Percentiles rank a stretch among this genome's conserved stretches.
phyloP scores from a whole-genome alignment of 352 stramenopile genomes.

The Lagenidium sp. region DNA sequence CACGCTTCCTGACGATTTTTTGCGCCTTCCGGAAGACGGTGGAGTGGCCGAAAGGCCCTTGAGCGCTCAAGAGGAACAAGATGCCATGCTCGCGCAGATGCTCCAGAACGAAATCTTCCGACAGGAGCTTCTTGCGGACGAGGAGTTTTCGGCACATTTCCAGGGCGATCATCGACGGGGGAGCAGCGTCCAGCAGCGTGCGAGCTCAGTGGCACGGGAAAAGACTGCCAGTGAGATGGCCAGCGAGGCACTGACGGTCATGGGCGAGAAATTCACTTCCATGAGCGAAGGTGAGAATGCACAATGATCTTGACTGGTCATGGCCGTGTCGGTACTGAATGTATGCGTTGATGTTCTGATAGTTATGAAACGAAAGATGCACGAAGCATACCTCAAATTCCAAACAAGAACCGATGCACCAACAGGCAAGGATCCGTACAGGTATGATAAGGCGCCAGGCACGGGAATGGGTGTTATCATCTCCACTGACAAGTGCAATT shows the following conservation, averaged over 20 bases:
- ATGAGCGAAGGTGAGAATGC: slow-evolving; percentile 70
- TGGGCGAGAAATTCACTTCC: slow-evolving; percentile 59
- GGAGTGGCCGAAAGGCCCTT: slow-evolving; percentile 10
- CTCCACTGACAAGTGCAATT: no score
- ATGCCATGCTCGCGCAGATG: slow-evolving; percentile 68
- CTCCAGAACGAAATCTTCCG: slow-evolving; percentile 81
- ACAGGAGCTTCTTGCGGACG: slow-evolving; percentile 51
- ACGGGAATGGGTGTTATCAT: no score
- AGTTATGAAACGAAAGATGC: slow-evolving; percentile 76
- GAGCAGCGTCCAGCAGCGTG: slow-evolving; percentile 7
- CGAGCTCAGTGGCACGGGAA: slow-evolving; percentile 22
- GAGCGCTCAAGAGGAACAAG: slow-evolving; percentile 61
- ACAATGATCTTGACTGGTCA: no score
- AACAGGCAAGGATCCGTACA: slow-evolving; percentile 47
- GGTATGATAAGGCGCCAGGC: no score
- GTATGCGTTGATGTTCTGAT: slow-evolving; percentile 2
- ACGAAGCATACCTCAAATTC: slow-evolving; percentile 80
- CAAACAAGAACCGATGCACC: slow-evolving; percentile 52
- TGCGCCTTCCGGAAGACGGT: slow-evolving; percentile 35
- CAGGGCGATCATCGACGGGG: slow-evolving; percentile 11
- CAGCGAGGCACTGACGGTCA: slow-evolving; percentile 54
- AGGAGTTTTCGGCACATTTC: slow-evolving; percentile 75
- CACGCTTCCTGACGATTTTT: slow-evolving; percentile 59
- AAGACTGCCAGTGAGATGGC: slow-evolving; percentile 67
- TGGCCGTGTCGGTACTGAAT: neutral